Percentiles rank a stretch among this genome's conserved stretches.
These are phyloP conservation scores for Ophiostoma montium DNA, from an alignment of 2,329 filamentous ascomycete genomes.

Conservation along the genomic window DNA sequence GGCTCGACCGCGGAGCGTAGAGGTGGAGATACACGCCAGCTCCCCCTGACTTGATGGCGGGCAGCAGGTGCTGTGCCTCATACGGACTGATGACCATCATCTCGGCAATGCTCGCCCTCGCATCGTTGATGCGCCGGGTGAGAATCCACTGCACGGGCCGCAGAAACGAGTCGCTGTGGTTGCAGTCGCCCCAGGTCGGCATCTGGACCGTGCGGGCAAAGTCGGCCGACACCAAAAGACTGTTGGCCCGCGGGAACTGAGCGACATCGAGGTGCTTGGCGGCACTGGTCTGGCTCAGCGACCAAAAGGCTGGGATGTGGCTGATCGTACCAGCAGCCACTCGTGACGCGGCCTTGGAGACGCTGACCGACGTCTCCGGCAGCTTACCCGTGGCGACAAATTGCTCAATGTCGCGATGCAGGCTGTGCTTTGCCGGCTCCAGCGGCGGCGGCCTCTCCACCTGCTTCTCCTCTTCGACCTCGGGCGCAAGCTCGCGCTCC, in stretches of 20 bases:
- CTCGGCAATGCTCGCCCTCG: background rate
- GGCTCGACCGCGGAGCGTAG: background rate
- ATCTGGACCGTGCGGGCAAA: conserved; percentile 31
- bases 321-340: background rate
- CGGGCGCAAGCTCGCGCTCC: conserved; percentile 51
- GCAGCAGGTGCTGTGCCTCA: background rate
- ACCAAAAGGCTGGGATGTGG: conserved; percentile 28
- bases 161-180: background rate
- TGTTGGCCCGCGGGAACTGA: conserved; percentile 20
- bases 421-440: conserved; percentile 23
- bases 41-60: background rate
- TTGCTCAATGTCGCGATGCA: conserved; percentile 28
- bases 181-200: background rate
- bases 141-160: background rate
- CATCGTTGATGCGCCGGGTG: background rate
- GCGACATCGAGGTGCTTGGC: conserved; percentile 18
- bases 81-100: conserved; percentile 1
- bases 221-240: conserved; percentile 33
- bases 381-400: conserved; percentile 26
- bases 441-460: conserved; percentile 31
- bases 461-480: conserved; percentile 46
- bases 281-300: conserved; percentile 28
- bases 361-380: conserved; percentile 18
- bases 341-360: conserved; percentile 9
- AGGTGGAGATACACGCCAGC: background rate